Base-by-base conservation (phyloP, 2,329 filamentous ascomycete species). In the Phaeosphaeria sp. region DNA sequence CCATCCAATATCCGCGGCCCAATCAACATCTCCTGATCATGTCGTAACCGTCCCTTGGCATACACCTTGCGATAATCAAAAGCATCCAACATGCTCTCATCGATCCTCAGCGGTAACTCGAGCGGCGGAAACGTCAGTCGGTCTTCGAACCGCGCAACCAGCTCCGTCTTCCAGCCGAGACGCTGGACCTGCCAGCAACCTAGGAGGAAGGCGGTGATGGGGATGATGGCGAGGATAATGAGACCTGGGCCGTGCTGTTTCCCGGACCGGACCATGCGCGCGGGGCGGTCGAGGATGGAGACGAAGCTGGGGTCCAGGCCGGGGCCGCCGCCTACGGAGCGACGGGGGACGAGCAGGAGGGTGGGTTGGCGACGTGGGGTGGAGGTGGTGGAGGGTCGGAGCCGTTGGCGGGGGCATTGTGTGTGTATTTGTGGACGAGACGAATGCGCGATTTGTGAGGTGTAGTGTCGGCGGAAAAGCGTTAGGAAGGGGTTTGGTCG, bases 181-280 rank as follows among this genome's bases (percentile, higher is more conserved):
- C 95, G 90, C 76, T 96, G 88, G 53, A 99, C 91, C 77, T 99
- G 95, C 95, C 95, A 99, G 63, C 92, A 92, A 27, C 95, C 95
- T 17, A 99, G 88, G 54, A 84, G 82, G 77, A 99, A 97, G 11
- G 95, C 92, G 1, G 93, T 97, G 59, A 97, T 79, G 49, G 95
- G 95, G 70, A 99, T 98, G 52, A 96, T 80, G 42, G 92, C 91
- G 11, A 97, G 85, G 59, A 97, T 83, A 36, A 95, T 87, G 10
- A 97, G 83, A 0, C 93, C 93, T 0, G 89, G 88, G 0, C 92
- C 91, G 81, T 97, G 93, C 58, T 84, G 86, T 67, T 87, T 85
- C 50, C 90, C 88, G 0, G 87, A 82, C 46, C 92, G 90, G 39
- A 98, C 89, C 33, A 97, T 86, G 65, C 87, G 85, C 0, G 93